A percentile compares a stretch with the other conserved stretches of the same genome.
Conservation (phyloP, 768 basidiomycete species). For the Podaxis pistillaris region DNA sequence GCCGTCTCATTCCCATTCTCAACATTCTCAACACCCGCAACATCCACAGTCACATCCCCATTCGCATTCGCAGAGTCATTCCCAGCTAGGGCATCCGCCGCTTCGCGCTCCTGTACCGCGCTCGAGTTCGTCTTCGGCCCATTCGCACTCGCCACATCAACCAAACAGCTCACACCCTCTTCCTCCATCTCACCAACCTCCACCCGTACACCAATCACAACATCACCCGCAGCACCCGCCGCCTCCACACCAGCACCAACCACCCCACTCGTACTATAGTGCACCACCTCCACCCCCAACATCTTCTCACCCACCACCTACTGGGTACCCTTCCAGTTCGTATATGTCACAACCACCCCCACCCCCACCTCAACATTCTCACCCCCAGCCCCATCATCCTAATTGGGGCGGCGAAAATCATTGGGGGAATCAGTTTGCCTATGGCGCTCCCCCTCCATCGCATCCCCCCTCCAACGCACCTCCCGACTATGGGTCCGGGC, state of each 20-base stretch:
- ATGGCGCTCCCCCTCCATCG: conserved; percentile 7
- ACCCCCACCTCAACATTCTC: conserved; percentile 1
- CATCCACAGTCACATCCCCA: conserved; percentile 21
- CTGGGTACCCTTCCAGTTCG: conserved; percentile 3
- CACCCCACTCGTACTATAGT: conserved; percentile 17
- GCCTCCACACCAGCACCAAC: conserved; percentile 11
- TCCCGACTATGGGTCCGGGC: background rate
- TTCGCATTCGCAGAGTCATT: conserved; percentile 16
- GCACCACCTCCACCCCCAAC: conserved; percentile 20
- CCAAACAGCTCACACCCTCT: conserved; percentile 27
- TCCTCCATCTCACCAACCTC: conserved; percentile 16
- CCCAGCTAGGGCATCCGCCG: conserved; percentile 12
- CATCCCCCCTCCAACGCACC: conserved; percentile 6
- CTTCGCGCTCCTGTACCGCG: conserved; percentile 14
- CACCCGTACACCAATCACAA: conserved; percentile 15
- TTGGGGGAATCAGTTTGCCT: conserved; percentile 10
- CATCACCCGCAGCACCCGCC: conserved; percentile 24
- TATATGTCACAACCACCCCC: conserved; percentile 11
- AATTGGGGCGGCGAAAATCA: conserved; percentile 12
- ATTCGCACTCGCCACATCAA: conserved; percentile 17
- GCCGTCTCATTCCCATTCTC: conserved; percentile 18
- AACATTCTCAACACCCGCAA: conserved; percentile 1
- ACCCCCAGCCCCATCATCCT: conserved; percentile 6
- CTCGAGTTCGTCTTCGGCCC: conserved; percentile 4
- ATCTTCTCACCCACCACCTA: conserved; percentile 13